Evolutionary conservation across 2,329 filamentous ascomycete species (phyloP), one percentile per base, ranked within the genome.

Genomic region (Ophiostoma triangulosporum): DNA sequence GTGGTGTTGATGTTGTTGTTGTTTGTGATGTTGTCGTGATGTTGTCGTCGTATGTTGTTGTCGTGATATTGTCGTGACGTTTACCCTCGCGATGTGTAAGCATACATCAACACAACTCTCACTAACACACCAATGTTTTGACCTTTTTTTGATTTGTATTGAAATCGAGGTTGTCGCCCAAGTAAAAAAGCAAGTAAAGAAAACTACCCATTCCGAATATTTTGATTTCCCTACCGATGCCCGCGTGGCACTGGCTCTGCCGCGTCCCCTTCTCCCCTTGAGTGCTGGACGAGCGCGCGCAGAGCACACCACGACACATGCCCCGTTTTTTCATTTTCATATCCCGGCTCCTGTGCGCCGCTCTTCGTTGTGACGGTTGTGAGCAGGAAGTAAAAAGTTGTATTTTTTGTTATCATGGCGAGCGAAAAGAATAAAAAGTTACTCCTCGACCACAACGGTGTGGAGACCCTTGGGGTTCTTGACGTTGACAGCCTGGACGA

Each of bases 401-500:
- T 43, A 27, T 9, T n/a, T 50, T 50, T 50, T 50, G 14, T 40
- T 38, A 29, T 20, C 26, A 46, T 29, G 9, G 11, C 2, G 20
- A 46, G 24, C n/a, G n/a, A 50, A 40, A 38, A 29, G n/a, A 45
- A 8, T 15, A 15, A 43, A 26, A 52, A n/a, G 27, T 76, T 82
- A 79, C 70, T 84, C 80, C 74, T 84, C 81, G 61, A 98, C 91
- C 66, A 95, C 80, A 66, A 86, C 82, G 64, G 93, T 98, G 70
- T 86, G 82, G 65, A 98, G 85, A 73, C 93, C 91, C 88, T 96
- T 97, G 74, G 89, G 83, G 77, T 95, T 86, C 88, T 97, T 95
- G 71, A 97, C 90, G 76, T 96, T 96, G 72, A 98, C 93, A 66
- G 93, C 93, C 84, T 98, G 91, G 65, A 98, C 93, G 77, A 95